Conservation (phyloP, 2,329 filamentous ascomycete species). For the Pseudogymnoascus sp. region DNA sequence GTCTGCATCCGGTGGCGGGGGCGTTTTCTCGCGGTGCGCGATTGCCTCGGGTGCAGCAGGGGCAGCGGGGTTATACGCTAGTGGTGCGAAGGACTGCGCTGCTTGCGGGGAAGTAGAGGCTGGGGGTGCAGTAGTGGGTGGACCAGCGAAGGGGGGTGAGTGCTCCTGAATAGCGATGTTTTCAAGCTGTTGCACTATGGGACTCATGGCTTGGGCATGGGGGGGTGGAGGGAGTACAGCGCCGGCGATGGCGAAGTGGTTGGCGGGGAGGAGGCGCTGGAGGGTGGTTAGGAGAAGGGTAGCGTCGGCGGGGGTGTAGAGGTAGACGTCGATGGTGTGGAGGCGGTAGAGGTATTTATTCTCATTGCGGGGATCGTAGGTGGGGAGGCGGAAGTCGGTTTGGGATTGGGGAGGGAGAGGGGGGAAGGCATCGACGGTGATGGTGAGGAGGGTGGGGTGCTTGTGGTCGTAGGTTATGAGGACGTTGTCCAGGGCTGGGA, state of each 20-base stretch:
- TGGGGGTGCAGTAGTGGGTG: slow-evolving; percentile 20
- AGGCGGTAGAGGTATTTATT: slow-evolving; percentile 73
- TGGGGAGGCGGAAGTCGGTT: slow-evolving; percentile 67
- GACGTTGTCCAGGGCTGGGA: slow-evolving; percentile 55
- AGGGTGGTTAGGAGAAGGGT: slow-evolving; percentile 62
- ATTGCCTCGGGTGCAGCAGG: slow-evolving; percentile 67
- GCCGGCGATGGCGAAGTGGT: slow-evolving; percentile 55
- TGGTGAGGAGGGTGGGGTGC: slow-evolving; percentile 61
- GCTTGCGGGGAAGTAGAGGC: slow-evolving; percentile 30
- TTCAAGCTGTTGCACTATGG: slow-evolving; percentile 67
- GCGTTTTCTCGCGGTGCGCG: slow-evolving; percentile 69
- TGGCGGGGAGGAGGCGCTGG: slow-evolving; percentile 52
- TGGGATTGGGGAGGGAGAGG: slow-evolving; percentile 27
- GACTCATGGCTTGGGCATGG: slow-evolving; percentile 47
- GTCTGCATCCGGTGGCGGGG: slow-evolving; percentile 60
- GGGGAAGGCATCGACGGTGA: slow-evolving; percentile 48
- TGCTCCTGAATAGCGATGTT: slow-evolving; percentile 54
- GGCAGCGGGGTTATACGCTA: slow-evolving; percentile 73
- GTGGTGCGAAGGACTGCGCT: slow-evolving; percentile 45
- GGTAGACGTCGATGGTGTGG: slow-evolving; percentile 69
- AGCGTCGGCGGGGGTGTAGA: slow-evolving; percentile 69
- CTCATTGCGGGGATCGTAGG: slow-evolving; percentile 63
- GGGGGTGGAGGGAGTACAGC: slow-evolving; percentile 48
- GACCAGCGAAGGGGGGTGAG: slow-evolving; percentile 25
- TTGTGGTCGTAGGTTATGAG: slow-evolving; percentile 64